A percentile compares a stretch with the other conserved stretches of the same genome.
Evolutionary conservation across 78 protist species (phyloP).

Genomic region (Planoprotostelium fungivorum): DNA sequence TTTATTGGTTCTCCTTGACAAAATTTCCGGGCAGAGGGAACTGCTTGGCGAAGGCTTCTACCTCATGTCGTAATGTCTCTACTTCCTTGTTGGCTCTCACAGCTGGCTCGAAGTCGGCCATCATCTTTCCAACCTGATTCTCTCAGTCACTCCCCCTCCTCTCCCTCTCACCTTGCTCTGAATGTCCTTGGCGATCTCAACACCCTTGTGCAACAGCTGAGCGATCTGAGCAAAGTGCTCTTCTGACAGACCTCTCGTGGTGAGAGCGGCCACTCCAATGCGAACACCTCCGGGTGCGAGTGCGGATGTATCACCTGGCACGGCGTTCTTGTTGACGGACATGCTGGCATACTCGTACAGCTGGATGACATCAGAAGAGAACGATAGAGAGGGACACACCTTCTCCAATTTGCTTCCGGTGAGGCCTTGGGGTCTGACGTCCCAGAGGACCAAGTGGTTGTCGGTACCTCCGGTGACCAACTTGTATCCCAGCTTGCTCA

Average conservation of each 20-base stretch:
- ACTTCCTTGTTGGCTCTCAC: constrained; percentile 17
- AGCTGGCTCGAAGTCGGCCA: constrained; percentile 72
- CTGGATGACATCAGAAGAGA: not conserved
- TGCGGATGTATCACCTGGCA: constrained; percentile 90
- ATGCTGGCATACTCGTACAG: constrained; percentile 71
- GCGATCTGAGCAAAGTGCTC: constrained; percentile 85
- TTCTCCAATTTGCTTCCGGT: constrained; percentile 50
- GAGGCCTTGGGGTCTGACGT: constrained; percentile 73
- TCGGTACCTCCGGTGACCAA: constrained; percentile 96
- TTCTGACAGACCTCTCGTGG: constrained; percentile 92
- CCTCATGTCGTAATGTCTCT: constrained; percentile 40
- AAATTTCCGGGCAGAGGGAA: constrained; percentile 79
- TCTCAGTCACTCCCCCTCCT: too few relatives aligned
- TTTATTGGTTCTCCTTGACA: not conserved
- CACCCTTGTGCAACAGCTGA: constrained; percentile 70
- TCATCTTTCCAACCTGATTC: constrained; percentile 72
- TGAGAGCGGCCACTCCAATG: constrained; percentile 93
- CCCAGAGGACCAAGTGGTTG: constrained; percentile 95
- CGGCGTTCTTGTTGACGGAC: constrained; percentile 97
- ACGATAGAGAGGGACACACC: constrained; percentile 7
- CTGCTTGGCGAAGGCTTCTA: constrained; percentile 66
- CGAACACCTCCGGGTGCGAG: constrained; percentile 95
- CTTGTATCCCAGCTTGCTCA: constrained; percentile 77
- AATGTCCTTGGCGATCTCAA: constrained; percentile 47
- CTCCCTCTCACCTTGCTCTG: constrained; percentile 32